Conservation (phyloP, 306 rosid genomes). For the Pachyrhizus erosus region DNA sequence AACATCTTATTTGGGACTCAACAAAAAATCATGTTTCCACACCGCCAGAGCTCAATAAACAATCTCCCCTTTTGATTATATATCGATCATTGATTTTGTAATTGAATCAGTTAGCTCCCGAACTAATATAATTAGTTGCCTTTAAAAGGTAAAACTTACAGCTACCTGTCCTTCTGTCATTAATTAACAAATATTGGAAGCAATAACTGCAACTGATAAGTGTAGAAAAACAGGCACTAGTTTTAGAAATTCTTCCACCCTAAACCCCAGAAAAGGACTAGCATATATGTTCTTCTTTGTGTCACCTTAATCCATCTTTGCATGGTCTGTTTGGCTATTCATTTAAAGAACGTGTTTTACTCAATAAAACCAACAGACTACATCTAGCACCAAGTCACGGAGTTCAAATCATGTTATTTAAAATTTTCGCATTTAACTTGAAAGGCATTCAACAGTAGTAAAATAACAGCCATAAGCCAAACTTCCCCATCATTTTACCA, state of each 20-base stretch:
- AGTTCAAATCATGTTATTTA: constrained; percentile 6
- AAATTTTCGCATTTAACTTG: too few species aligned
- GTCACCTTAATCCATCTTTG: not conserved
- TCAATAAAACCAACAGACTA: constrained; percentile 20
- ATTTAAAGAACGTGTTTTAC: constrained; percentile 2
- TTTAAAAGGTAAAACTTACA: not conserved
- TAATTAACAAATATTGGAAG: not conserved
- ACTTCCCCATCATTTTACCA: not conserved
- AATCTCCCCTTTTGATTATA: not conserved
- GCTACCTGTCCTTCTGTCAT: not conserved
- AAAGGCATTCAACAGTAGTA: not conserved
- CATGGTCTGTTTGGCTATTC: too few species aligned
- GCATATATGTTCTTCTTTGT: not conserved
- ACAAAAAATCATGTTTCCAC: not conserved
- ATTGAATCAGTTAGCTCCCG: not conserved
- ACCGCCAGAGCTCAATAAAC: constrained; percentile 22
- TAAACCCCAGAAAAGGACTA: not conserved
- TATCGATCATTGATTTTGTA: not conserved
- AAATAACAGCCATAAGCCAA: not conserved
- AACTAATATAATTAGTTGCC: not conserved
- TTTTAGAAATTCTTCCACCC: constrained; percentile 6
- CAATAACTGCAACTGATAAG: too few species aligned
- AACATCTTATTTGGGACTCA: constrained; percentile 7
- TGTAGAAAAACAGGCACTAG: not conserved
- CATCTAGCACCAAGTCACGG: not conserved